Percentiles rank a stretch among this genome's conserved stretches.
Evolutionary conservation across 2,329 filamentous ascomycete genomes (phyloP).

Genomic region (Phyllachora maydis): DNA sequence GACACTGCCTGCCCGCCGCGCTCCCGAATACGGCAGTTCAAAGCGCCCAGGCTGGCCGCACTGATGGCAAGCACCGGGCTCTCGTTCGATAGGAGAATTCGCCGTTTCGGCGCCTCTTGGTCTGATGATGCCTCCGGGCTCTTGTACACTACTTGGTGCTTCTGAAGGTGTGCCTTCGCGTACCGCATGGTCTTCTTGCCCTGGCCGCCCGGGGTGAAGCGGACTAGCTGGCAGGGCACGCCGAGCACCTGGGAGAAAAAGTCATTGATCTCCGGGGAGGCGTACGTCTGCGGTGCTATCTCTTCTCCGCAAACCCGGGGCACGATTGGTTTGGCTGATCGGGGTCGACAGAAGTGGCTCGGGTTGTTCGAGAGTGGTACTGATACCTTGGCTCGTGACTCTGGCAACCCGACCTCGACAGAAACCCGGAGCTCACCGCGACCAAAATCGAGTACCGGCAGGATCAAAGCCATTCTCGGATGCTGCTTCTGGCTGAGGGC

Average conservation of each 20-base stretch:
- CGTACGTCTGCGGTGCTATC: constrained; percentile 52
- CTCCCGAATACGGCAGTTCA: constrained; percentile 52
- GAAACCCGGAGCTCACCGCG: constrained; percentile 42
- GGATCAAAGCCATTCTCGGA: constrained; percentile 70
- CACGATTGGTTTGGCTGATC: constrained; percentile 18
- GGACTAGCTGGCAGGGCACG: constrained; percentile 63
- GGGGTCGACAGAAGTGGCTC: constrained; percentile 22
- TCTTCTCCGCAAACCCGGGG: constrained; percentile 71
- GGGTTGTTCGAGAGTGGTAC: constrained; percentile 52
- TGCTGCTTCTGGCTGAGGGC: constrained; percentile 79
- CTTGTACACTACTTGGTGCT: constrained; percentile 20
- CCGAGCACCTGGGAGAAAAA: constrained; percentile 65
- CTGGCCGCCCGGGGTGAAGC: constrained; percentile 52
- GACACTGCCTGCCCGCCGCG: constrained; percentile 43
- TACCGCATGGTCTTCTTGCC: constrained; percentile 41
- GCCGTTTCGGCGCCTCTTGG: constrained; percentile 19
- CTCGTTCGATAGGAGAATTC: constrained; percentile 77
- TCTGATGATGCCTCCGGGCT: constrained; percentile 22
- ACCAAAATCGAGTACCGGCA: constrained; percentile 52
- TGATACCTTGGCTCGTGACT: constrained; percentile 13
- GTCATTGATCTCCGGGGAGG: constrained; percentile 36
- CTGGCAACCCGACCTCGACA: constrained; percentile 15
- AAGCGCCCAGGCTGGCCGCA: constrained; percentile 51
- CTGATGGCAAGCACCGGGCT: constrained; percentile 80
- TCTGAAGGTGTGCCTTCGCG: constrained; percentile 49